Evolutionary conservation across 331 rosid genomes (phyloP).

Genomic region (Telfairia occidentalis): DNA sequence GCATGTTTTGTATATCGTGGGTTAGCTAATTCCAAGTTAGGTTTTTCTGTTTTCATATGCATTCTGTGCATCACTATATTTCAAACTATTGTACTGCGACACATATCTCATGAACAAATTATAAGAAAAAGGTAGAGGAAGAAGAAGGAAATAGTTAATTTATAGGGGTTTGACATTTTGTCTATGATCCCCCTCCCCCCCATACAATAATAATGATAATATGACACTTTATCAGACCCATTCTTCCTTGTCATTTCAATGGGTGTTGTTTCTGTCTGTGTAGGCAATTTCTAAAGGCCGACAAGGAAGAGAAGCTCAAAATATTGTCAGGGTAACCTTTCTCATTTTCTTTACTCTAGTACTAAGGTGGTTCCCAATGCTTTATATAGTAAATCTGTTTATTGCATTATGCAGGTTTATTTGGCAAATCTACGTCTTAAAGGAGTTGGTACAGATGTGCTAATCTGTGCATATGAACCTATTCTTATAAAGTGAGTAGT

Average conservation of each 20-base stretch:
- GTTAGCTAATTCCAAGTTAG: neutral
- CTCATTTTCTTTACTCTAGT: neutral
- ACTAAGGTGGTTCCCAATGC: neutral
- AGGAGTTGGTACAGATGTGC: constrained; percentile 68
- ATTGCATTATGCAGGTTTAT: constrained; percentile 47
- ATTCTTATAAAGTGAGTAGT: constrained; percentile 66
- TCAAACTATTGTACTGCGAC: no score
- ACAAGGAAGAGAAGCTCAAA: constrained; percentile 98
- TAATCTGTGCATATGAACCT: constrained; percentile 79
- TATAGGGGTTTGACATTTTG: no score
- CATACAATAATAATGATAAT: no score
- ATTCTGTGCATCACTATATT: neutral
- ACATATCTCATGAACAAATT: no score
- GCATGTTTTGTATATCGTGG: neutral
- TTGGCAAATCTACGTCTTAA: constrained; percentile 78
- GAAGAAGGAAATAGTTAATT: neutral
- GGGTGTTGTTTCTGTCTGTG: neutral
- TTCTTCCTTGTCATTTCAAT: neutral
- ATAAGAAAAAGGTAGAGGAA: neutral
- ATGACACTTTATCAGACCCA: neutral
- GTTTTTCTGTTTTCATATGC: neutral
- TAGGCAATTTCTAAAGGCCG: constrained; percentile 80
- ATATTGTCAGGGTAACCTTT: constrained; percentile 57
- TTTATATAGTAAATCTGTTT: neutral
- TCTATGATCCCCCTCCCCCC: no score